Conservation (phyloP, 1,139 yeast species). For the Geotrichum bryndzae region DNA sequence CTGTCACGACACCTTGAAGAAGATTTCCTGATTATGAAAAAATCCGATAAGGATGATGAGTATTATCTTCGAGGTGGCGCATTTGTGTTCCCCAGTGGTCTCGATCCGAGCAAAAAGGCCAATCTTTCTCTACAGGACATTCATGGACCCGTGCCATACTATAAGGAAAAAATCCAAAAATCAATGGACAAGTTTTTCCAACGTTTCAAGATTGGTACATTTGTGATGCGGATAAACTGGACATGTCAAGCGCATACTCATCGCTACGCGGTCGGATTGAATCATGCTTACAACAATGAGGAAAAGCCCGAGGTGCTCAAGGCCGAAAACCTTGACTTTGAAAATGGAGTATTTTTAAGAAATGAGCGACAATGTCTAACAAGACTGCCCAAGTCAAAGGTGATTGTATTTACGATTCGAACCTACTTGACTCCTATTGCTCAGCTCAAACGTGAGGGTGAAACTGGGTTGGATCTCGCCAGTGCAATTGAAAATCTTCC, state of each 20-base stretch:
- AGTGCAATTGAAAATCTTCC: conserved; percentile 58
- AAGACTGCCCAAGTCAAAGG: conserved; percentile 50
- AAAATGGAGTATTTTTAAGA: conserved; percentile 47
- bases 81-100: conserved; percentile 71
- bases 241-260: conserved; percentile 53
- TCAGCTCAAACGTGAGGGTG: conserved; percentile 44
- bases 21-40: conserved; percentile 55
- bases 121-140: conserved; percentile 37
- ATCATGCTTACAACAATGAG: conserved; percentile 40
- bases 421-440: conserved; percentile 60
- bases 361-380: conserved; percentile 60
- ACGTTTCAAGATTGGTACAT: conserved; percentile 46
- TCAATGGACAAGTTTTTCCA: conserved; percentile 60
- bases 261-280: conserved; percentile 47
- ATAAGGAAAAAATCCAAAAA: conserved; percentile 46
- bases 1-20: conserved; percentile 55
- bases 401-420: conserved; percentile 55
- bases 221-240: conserved; percentile 56
- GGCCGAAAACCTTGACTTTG: conserved; percentile 47
- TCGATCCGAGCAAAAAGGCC: conserved; percentile 54
- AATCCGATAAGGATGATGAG: conserved; percentile 52
- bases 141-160: conserved; percentile 62
- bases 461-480: conserved; percentile 40
- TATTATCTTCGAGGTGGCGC: conserved; percentile 60
- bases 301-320: conserved; percentile 31